Evolutionary conservation across 148 eudicot species (phyloP), one percentile per base, ranked within the genome.

Genomic region (Gaultheria prostrata): DNA sequence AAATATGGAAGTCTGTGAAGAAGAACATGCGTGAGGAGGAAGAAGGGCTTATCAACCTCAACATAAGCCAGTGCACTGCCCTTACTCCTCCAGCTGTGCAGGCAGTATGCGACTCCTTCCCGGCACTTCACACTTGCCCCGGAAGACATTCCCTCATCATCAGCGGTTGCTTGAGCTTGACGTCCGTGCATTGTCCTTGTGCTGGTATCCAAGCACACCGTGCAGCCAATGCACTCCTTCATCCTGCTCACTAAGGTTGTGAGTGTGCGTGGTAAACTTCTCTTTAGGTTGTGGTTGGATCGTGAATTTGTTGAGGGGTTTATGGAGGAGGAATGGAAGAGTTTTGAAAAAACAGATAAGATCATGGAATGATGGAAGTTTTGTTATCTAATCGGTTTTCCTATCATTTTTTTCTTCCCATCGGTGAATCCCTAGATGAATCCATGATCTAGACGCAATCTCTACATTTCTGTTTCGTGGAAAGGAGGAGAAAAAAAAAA

Each of bases 31-130:
- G 85, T 7, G 91, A 90, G 81, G 97, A 92, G 33, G 93, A 91
- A 76, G 93, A 91, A 76, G 99, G 99, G 45, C 97, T 94, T 21
- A 89, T 84, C 88, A 97, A 91, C 85, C 95, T 96, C 43, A 94
- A 96, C 88, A 94, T 96, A 80, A 96, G 99, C 85, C 99, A 96
- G 86, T 96, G 99, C 90, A 96, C 98, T 1, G 99, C 99, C 67
- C 90, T 96, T 20, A 96, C 99, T 1, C 98, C 99, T 3, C 95
- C 94, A 1, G 99, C 99, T 14, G 99, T 96, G 65, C 99, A 96
- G 82, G 95, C 97, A 0, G 82, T 96, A 8, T 96, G 99, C 14
- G 95, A 97, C 82, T 92, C 95, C 1, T 97, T 91, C 79, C 99
- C 99, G 0, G 89, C 93, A 4, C 98, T 96, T 56, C 99, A 96